These are phyloP conservation scores for Ricinus communis DNA, from an alignment of 345 rosid species.

Conservation along the genomic window DNA sequence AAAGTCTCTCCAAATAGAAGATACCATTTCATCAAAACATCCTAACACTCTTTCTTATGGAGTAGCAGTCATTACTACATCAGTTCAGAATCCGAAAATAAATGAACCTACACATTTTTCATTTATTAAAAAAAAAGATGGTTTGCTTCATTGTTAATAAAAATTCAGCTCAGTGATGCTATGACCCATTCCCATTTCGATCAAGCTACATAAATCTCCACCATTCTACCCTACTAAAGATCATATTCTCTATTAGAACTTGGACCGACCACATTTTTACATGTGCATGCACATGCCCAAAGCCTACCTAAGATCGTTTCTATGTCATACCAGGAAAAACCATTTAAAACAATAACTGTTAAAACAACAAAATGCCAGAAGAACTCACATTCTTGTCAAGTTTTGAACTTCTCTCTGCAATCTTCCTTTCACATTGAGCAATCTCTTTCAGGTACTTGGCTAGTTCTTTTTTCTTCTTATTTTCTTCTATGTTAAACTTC, in stretches of 20 bases:
- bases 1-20: not conserved
- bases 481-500: constrained; percentile 57
- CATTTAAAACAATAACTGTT: not conserved
- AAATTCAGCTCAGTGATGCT: not conserved
- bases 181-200: not conserved
- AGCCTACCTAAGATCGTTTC: not conserved
- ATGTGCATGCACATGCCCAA: too few relatives aligned
- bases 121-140: not conserved
- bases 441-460: constrained; percentile 79
- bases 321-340: not conserved
- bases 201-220: not conserved
- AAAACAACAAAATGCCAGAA: constrained; percentile 7
- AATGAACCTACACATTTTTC: too few relatives aligned
- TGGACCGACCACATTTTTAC: not conserved
- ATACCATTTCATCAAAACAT: not conserved
- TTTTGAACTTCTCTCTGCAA: constrained; percentile 64
- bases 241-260: not conserved
- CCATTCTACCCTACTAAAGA: not conserved
- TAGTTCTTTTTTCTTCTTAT: constrained; percentile 70
- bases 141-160: not conserved
- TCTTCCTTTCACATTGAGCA: constrained; percentile 70
- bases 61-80: not conserved
- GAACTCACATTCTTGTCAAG: constrained; percentile 74
- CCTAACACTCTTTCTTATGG: not conserved
- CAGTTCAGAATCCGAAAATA: not conserved